phyloP scores from a whole-genome alignment of 2,329 filamentous ascomycete genomes.

The Verticillium klebahnii region DNA sequence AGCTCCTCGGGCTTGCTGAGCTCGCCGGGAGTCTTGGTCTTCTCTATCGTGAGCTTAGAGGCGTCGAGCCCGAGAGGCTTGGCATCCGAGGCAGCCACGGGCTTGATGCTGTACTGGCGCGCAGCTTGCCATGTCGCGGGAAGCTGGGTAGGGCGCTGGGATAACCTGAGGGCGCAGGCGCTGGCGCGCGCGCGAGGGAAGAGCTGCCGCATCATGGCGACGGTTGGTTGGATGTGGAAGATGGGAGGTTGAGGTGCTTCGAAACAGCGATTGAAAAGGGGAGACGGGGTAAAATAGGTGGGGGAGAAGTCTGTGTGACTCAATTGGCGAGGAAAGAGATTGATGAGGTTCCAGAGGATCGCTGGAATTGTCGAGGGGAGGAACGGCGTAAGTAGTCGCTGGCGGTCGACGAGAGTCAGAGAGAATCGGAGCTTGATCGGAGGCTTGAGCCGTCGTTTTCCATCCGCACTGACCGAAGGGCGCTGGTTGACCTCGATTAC shows the following conservation, averaged over 20 bases:
- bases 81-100: conserved; percentile 40
- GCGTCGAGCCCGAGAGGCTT: conserved; percentile 68
- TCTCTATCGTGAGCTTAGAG: conserved; percentile 68
- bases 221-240: conserved; percentile 6
- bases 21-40: conserved; percentile 70
- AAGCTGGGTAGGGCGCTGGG: conserved; percentile 22
- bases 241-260: neutral
- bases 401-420: neutral
- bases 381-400: neutral
- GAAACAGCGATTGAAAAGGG: neutral
- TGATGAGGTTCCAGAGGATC: neutral
- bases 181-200: conserved; percentile 36
- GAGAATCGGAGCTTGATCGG: conserved; percentile 22
- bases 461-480: conserved; percentile 4
- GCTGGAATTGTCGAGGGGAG: neutral
- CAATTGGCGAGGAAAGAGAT: neutral
- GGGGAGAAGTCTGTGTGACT: neutral
- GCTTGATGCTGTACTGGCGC: conserved; percentile 49
- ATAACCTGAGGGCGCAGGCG: conserved; percentile 19
- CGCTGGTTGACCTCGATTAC: neutral
- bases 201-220: conserved; percentile 41
- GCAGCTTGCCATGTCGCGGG: conserved; percentile 27
- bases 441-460: conserved; percentile 16
- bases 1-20: conserved; percentile 74
- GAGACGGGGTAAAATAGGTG: neutral